Conservation (phyloP, 2,329 filamentous ascomycete species). For the Diaporthe ampelina region DNA sequence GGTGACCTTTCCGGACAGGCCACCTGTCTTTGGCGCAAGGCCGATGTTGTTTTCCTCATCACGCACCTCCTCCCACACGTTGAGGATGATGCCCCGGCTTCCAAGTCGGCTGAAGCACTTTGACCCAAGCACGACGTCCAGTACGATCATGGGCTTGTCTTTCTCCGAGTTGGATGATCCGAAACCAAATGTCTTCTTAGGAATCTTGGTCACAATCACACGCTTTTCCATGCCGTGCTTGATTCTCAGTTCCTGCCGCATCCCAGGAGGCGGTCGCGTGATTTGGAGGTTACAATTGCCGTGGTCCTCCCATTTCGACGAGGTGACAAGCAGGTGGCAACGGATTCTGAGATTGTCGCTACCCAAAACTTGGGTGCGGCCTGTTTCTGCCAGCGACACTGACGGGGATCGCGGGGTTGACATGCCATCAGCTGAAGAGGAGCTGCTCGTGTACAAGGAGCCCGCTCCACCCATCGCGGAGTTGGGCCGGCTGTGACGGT, state of each 20-base stretch:
- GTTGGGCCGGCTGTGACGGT: slow-evolving; percentile 65
- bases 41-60: slow-evolving; percentile 71
- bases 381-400: slow-evolving; percentile 66
- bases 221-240: slow-evolving; percentile 84
- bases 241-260: slow-evolving; percentile 70
- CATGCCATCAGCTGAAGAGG: slow-evolving; percentile 63
- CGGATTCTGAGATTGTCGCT: slow-evolving; percentile 88
- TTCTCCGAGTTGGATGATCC: slow-evolving; percentile 55
- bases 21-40: slow-evolving; percentile 64
- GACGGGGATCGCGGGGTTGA: slow-evolving; percentile 70
- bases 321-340: slow-evolving; percentile 82
- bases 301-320: slow-evolving; percentile 91
- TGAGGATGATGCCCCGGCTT: slow-evolving; percentile 87
- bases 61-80: slow-evolving; percentile 85
- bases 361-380: slow-evolving; percentile 69
- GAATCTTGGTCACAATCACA: slow-evolving; percentile 82
- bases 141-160: slow-evolving; percentile 71
- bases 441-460: slow-evolving; percentile 73
- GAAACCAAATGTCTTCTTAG: slow-evolving; percentile 60
- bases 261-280: slow-evolving; percentile 77
- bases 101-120: slow-evolving; percentile 88
- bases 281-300: slow-evolving; percentile 88
- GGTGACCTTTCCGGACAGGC: slow-evolving; percentile 67
- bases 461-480: slow-evolving; percentile 64
- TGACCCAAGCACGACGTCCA: slow-evolving; percentile 89